Conservation (phyloP, 306 rosid species). For the Ochetophila trinervis region DNA sequence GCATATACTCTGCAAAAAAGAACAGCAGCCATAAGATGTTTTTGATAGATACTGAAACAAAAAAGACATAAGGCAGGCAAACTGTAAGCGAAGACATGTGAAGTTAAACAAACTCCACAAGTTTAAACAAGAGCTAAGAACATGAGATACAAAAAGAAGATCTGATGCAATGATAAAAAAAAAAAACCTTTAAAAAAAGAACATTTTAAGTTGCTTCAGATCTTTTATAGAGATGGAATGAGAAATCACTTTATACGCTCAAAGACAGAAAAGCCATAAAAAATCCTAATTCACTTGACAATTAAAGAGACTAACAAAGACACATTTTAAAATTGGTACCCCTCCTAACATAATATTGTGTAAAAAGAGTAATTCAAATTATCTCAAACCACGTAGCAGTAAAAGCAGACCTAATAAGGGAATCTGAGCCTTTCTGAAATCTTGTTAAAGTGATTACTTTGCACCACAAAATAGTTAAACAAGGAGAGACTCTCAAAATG, state of each 20-base stretch:
- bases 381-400: conserved; percentile 1
- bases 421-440: not conserved
- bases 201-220: too few species aligned
- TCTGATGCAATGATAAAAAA: too few species aligned
- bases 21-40: conserved; percentile 12
- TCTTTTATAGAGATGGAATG: too few species aligned
- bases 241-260: not conserved
- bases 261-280: not conserved
- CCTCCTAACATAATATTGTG: too few species aligned
- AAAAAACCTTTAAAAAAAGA: too few species aligned
- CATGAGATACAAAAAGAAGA: too few species aligned
- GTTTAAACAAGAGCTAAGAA: not conserved
- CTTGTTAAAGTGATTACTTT: not conserved
- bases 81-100: not conserved
- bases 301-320: not conserved
- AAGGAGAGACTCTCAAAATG: not conserved
- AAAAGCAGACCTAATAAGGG: not conserved
- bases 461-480: not conserved
- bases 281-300: not conserved
- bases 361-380: not conserved
- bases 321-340: too few species aligned
- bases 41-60: not conserved
- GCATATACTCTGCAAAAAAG: conserved; percentile 85
- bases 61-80: conserved; percentile 8
- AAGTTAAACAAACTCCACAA: not conserved